Evolutionary conservation across 768 basidiomycete species (phyloP).

Genomic region (Phlegmacium glaucopus): DNA sequence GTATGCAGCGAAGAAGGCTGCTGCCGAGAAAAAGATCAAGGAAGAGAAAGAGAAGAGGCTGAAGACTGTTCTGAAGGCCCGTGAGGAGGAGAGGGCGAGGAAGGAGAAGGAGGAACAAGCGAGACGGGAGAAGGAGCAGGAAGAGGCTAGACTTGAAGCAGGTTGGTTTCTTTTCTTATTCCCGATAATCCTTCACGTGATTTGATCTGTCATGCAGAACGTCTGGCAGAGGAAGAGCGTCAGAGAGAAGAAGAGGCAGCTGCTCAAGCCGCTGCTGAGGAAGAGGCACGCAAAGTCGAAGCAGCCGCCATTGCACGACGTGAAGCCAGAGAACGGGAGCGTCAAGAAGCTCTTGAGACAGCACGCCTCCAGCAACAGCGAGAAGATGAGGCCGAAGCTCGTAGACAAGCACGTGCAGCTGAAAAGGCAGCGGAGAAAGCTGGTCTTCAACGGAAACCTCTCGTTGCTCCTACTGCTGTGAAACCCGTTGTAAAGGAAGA

Average conservation of each 20-base stretch:
- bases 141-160: slow-evolving; percentile 44
- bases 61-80: slow-evolving; percentile 49
- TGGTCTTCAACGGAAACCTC: slow-evolving; percentile 23
- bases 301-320: slow-evolving; percentile 50
- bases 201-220: slow-evolving; percentile 33
- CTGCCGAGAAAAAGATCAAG: slow-evolving; percentile 66
- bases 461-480: slow-evolving; percentile 24
- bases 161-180: slow-evolving; percentile 36
- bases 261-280: slow-evolving; percentile 43
- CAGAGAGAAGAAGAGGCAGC: slow-evolving; percentile 47
- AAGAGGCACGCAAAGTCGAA: slow-evolving; percentile 59
- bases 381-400: slow-evolving; percentile 68
- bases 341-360: slow-evolving; percentile 48
- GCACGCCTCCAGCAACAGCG: slow-evolving; percentile 59
- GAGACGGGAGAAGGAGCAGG: slow-evolving; percentile 48
- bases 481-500: slow-evolving; percentile 14
- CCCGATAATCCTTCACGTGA: neutral
- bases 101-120: slow-evolving; percentile 55
- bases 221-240: slow-evolving; percentile 52
- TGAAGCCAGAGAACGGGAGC: slow-evolving; percentile 47
- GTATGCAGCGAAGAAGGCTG: slow-evolving; percentile 54
- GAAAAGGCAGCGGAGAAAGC: slow-evolving; percentile 34
- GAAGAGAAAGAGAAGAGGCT: slow-evolving; percentile 81
- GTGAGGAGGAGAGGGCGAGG: slow-evolving; percentile 51
- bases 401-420: slow-evolving; percentile 41